Evolutionary conservation across 1,284 basidiomycete genomes (phyloP).

Genomic region (Puccinia coronata): DNA sequence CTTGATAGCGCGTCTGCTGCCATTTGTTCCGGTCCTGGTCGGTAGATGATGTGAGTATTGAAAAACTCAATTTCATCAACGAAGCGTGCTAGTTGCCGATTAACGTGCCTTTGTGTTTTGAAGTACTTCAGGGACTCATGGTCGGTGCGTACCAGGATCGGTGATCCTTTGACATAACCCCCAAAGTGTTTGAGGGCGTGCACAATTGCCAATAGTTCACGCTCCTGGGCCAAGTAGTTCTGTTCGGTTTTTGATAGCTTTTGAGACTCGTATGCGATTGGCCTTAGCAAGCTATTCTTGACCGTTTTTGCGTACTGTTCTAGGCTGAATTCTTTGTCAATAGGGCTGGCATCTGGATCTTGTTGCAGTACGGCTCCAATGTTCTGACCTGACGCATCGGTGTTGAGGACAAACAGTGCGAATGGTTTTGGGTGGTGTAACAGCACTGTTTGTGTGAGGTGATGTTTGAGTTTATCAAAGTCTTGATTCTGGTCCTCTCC

Average conservation of each 20-base stretch:
- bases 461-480: not conserved
- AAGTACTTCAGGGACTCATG: conserved; percentile 34
- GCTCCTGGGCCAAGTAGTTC: conserved; percentile 4
- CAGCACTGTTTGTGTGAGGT: not conserved
- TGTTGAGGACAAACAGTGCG: not conserved
- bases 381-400: conserved; percentile 11
- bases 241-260: conserved; percentile 20
- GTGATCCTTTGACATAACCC: conserved; percentile 31
- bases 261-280: conserved; percentile 5
- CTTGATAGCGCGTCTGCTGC: no score
- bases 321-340: not conserved
- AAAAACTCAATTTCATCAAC: no score
- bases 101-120: conserved; percentile 29
- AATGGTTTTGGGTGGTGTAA: conserved; percentile 25
- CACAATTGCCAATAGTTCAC: no score
- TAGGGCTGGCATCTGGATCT: not conserved
- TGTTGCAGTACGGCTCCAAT: conserved; percentile 40
- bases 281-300: not conserved
- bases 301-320: not conserved
- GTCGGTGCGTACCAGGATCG: no score
- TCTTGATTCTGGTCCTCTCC: not conserved
- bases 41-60: conserved; percentile 13
- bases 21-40: conserved; percentile 15
- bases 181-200: conserved; percentile 26
- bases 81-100: not conserved